Evolutionary conservation across 2,329 filamentous ascomycete genomes (phyloP).

Genomic region (Elsinoe arachidis): DNA sequence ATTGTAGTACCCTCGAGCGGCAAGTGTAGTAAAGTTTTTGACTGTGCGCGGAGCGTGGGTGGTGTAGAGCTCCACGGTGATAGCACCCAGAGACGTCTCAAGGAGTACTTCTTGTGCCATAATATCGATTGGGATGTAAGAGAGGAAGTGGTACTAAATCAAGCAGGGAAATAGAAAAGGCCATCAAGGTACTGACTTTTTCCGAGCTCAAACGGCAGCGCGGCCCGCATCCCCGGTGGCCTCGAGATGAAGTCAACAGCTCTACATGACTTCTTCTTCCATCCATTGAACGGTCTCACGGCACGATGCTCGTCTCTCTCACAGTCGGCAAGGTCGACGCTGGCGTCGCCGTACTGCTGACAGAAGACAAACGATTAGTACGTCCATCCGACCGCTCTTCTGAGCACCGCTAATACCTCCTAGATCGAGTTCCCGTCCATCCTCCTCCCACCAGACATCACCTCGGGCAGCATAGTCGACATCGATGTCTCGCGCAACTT

Average conservation of each 20-base stretch:
- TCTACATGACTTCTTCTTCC: background rate
- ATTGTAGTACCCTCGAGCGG: constrained; percentile 80
- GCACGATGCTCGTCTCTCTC: constrained; percentile 81
- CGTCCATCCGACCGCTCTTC: constrained; percentile 28
- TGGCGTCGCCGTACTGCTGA: constrained; percentile 92
- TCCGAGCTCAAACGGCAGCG: background rate
- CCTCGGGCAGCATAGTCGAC: constrained; percentile 93
- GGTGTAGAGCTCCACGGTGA: constrained; percentile 84
- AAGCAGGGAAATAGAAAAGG: background rate
- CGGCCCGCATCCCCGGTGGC: constrained; percentile 7
- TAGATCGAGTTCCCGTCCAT: constrained; percentile 99
- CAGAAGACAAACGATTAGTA: constrained; percentile 93
- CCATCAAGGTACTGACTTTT: constrained; percentile 11
- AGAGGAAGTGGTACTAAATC: background rate
- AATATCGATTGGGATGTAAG: background rate
- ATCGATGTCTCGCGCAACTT: constrained; percentile 89
- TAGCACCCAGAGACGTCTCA: constrained; percentile 78
- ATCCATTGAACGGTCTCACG: background rate
- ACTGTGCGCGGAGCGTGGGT: constrained; percentile 44
- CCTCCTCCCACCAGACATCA: constrained; percentile 87
- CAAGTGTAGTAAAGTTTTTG: constrained; percentile 67
- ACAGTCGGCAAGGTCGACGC: constrained; percentile 99
- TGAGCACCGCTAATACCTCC: constrained; percentile 10
- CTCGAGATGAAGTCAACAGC: background rate
- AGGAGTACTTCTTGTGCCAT: constrained; percentile 75